Percentiles rank a stretch among this genome's conserved stretches.
These are phyloP conservation scores for Sarocladium strictum DNA, from an alignment of 2,329 filamentous ascomycete species.

Conservation along the genomic window DNA sequence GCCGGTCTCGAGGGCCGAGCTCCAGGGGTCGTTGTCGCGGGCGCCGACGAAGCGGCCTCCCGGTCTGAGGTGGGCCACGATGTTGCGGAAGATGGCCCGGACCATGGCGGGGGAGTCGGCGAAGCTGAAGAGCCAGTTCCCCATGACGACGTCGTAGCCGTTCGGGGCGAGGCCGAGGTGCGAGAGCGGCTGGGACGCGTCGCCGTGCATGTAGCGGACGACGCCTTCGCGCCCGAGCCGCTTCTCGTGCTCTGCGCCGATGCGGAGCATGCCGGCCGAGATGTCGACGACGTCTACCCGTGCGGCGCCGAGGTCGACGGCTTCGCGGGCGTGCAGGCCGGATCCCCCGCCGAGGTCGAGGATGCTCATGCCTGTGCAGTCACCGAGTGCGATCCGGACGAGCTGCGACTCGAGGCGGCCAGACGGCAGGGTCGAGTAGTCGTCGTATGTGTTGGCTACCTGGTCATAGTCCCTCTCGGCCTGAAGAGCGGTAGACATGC, in stretches of 20 bases:
- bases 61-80: conserved; percentile 18
- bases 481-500: background rate
- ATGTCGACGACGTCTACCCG: conserved; percentile 8
- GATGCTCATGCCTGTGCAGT: background rate
- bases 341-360: conserved; percentile 4
- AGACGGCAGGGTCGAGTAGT: background rate
- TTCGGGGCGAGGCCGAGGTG: background rate
- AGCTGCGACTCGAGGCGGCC: background rate
- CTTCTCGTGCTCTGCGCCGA: background rate
- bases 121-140: conserved; percentile 26
- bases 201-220: conserved; percentile 20
- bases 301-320: background rate
- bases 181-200: conserved; percentile 13
- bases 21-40: conserved; percentile 11
- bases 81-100: conserved; percentile 23
- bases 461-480: background rate
- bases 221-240: conserved; percentile 8
- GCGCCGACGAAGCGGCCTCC: conserved; percentile 22
- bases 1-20: background rate
- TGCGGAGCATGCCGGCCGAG: background rate
- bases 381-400: background rate
- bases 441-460: background rate
- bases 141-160: conserved; percentile 27
- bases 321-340: conserved; percentile 1
- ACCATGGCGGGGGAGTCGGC: conserved; percentile 17